Evolutionary conservation across 805 yeast species (phyloP).

Genomic region (Kregervanrija fluxuum): DNA sequence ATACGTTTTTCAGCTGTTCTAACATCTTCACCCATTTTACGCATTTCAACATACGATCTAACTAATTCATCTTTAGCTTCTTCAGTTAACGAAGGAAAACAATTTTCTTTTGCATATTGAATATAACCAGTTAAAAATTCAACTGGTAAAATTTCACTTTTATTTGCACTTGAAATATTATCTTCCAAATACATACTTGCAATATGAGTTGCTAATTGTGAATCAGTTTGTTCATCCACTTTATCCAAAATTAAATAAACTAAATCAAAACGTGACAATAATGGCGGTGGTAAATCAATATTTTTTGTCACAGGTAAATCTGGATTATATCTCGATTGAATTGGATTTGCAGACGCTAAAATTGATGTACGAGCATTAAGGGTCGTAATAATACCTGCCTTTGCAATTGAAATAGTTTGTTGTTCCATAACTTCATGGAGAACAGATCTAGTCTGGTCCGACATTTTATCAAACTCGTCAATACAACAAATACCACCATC

Average conservation of each 20-base stretch:
- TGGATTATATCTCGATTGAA: constrained; percentile 93
- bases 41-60: constrained; percentile 83
- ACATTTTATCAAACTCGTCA: constrained; percentile 98
- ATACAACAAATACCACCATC: constrained; percentile 99
- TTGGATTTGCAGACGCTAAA: constrained; percentile 94
- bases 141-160: constrained; percentile 67
- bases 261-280: constrained; percentile 88
- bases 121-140: constrained; percentile 85
- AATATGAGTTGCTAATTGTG: constrained; percentile 83
- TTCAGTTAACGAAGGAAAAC: constrained; percentile 70
- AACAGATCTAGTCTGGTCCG: constrained; percentile 88
- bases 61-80: constrained; percentile 84
- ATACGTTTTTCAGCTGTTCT: constrained; percentile 81
- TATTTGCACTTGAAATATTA: constrained; percentile 62
- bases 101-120: constrained; percentile 86
- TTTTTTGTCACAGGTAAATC: constrained; percentile 89
- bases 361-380: constrained; percentile 94
- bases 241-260: constrained; percentile 89
- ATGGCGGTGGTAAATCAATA: constrained; percentile 94
- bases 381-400: constrained; percentile 97
- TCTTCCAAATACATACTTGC: constrained; percentile 91
- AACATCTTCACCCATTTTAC: constrained; percentile 88
- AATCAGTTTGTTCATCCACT: constrained; percentile 79
- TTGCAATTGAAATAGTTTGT: constrained; percentile 95
- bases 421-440: constrained; percentile 99